Base-by-base conservation (phyloP, 805 yeast species). In the Metschnikowia noctiluminum region DNA sequence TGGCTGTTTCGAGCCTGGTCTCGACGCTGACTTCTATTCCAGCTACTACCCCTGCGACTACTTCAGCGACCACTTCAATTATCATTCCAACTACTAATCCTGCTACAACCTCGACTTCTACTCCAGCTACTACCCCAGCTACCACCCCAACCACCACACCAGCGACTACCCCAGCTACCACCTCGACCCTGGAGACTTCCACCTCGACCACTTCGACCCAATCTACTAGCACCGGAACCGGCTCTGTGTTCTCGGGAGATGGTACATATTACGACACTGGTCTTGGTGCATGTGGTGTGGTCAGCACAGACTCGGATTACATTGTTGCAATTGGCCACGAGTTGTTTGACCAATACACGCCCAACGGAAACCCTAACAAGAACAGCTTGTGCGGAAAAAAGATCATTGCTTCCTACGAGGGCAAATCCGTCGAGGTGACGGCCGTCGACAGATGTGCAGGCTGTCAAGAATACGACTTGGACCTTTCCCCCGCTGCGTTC, bases 401-500 rank as follows among this genome's bases (percentile, higher is more conserved):
- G 58, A 77, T 80, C 58, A 66, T 64, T 44, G 79, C 80, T 32
- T 57, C 57, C 57, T 74, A 73, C 57, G 66, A 65, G 48, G 81
- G 78, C 40, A 77, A 77, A 60, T 66, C 81, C 13, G 85, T 81
- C 49, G 72, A 69, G 41, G 87, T 82, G 45, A 76, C 77, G 16
- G 81, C 82, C 42, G 77, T 73, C 35, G 87, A 82, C 65, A 67
- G 76, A 53, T 82, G 87, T 65, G 77, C 69, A 47, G 84, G 79
- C 16, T 82, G 87, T 58, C 53, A 62, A 26, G 58, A 63, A 41
- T 61, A 77, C 49, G 79, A 74, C 57, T 74, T 82, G 50, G 87
- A 82, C 57, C 70, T 82, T 49, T 78, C 85, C n/a, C 85, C 85
- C 6, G 60, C 78, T 49, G 87, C 87, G 3, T 82, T 82, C 61